These are phyloP conservation scores for Apium graveolens DNA, from an alignment of 129 eudicot genomes.

Conservation along the genomic window DNA sequence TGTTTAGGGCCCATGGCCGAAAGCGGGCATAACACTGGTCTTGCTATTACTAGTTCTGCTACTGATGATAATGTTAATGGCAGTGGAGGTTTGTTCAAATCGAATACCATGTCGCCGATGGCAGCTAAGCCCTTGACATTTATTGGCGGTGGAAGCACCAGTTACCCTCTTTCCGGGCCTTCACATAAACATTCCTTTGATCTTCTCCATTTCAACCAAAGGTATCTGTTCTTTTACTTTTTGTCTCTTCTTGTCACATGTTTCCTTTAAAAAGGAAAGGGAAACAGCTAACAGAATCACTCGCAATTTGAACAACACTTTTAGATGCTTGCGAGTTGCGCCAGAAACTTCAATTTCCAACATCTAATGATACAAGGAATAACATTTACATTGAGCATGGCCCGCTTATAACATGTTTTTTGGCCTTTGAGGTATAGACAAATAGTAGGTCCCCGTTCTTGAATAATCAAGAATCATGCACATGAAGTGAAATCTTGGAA, in stretches of 20 bases:
- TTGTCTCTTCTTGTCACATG: background rate
- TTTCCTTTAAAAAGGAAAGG: background rate
- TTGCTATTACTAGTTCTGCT: background rate
- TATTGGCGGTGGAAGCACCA: conserved; percentile 11
- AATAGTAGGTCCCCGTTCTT: background rate
- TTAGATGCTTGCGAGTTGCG: conserved; percentile 3
- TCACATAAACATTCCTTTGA: conserved; percentile 57
- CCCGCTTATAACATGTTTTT: background rate
- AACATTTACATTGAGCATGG: background rate
- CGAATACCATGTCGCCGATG: background rate
- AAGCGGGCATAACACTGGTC: too few species aligned
- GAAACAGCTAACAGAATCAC: background rate
- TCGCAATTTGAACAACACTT: background rate
- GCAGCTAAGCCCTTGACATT: conserved; percentile 4
- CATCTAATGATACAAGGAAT: background rate
- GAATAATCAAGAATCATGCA: background rate
- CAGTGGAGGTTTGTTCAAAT: background rate
- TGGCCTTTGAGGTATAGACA: background rate
- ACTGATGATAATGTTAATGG: background rate
- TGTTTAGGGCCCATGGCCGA: too few species aligned
- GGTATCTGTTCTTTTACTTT: conserved; percentile 31
- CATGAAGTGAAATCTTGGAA: background rate
- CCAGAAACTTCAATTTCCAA: background rate
- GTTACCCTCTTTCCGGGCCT: conserved; percentile 36
- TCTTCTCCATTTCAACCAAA: conserved; percentile 50